Conservation (phyloP, 257 asterid genomes). For the Fraxinus quadrangulata region DNA sequence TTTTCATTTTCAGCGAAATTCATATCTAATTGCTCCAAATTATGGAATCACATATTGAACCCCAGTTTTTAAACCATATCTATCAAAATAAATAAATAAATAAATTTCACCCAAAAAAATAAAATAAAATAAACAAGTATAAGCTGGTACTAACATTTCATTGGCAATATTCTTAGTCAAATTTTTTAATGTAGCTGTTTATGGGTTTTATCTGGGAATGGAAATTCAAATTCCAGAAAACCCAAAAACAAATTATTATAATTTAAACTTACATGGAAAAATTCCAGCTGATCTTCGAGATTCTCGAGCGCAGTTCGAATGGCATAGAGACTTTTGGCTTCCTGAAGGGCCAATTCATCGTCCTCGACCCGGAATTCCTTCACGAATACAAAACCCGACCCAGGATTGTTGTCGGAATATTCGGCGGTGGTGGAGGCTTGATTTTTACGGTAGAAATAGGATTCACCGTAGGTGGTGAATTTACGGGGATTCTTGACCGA, state of each 20-base stretch:
- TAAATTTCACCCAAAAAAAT: background rate
- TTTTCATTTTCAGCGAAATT: background rate
- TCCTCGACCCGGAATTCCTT: slow-evolving; percentile 69
- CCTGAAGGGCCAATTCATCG: slow-evolving; percentile 66
- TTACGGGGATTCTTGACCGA: slow-evolving; percentile 60
- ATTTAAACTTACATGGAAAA: slow-evolving; percentile 58
- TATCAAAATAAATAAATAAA: background rate
- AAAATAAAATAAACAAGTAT: background rate
- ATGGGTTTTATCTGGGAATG: too few species aligned
- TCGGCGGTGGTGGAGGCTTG: slow-evolving; percentile 31
- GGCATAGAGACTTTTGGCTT: slow-evolving; percentile 84
- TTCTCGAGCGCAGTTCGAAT: slow-evolving; percentile 91
- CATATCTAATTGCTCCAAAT: background rate
- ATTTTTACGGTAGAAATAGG: slow-evolving; percentile 39
- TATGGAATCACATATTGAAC: background rate
- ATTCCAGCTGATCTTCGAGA: slow-evolving; percentile 95
- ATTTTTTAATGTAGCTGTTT: too few species aligned
- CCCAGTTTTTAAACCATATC: background rate
- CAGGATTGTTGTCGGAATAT: slow-evolving; percentile 35
- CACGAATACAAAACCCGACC: slow-evolving; percentile 67
- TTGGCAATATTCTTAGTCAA: too few species aligned
- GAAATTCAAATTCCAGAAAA: background rate
- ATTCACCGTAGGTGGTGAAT: slow-evolving; percentile 29
- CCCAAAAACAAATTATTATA: background rate
- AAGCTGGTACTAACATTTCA: background rate